Evolutionary conservation across 2,329 filamentous ascomycete genomes (phyloP), one percentile per base, ranked within the genome.

Genomic region (Claviceps sp.): DNA sequence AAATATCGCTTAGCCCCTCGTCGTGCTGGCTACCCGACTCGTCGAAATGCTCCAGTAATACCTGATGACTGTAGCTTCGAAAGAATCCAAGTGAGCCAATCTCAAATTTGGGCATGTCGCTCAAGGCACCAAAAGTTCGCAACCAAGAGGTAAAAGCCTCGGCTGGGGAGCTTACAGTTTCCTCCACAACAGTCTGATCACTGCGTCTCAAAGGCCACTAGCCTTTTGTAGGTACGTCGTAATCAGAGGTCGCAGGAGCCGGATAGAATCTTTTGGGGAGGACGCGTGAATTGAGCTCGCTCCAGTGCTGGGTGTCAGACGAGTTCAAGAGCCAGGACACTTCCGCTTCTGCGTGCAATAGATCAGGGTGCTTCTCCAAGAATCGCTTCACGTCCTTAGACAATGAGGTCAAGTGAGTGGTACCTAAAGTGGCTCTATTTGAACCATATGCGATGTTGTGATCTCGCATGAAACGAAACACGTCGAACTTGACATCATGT

Each of bases 381-480:
- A 78, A 79, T 0, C 64, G 60, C 50, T 64, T 67, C 24, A 75
- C 72, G 6, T 65, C 67, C 16, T 69, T 66, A 64, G 74, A 77
- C 16, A 78, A 65, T 3, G 64, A 66, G 11, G 67, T 65, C 48
- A 71, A 65, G 34, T 68, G 65, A 5, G 67, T 67, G 50, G 73
- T 68, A 51, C 74, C 70, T 30, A 75, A 62, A 43, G 72, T 69
- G 24, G 71, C 70, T 61, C 75, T 73, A 54, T 75, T 79, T 62
- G 79, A 80, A 13, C 77, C 88, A 62, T 93, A 93, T 11, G 82
- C 86, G 63, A 91, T 85, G 63, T 88, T 83, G 64, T 87, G 81
- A 61, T 94, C 87, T 56, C 81, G 75, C 86, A 94, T 91, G 71
- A 84, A 90, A 47, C 82, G 79, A 71, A 94, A 94, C 34, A 93